These are phyloP conservation scores for Xylariales sp. DNA, from an alignment of 2,329 filamentous ascomycete species.

Conservation along the genomic window DNA sequence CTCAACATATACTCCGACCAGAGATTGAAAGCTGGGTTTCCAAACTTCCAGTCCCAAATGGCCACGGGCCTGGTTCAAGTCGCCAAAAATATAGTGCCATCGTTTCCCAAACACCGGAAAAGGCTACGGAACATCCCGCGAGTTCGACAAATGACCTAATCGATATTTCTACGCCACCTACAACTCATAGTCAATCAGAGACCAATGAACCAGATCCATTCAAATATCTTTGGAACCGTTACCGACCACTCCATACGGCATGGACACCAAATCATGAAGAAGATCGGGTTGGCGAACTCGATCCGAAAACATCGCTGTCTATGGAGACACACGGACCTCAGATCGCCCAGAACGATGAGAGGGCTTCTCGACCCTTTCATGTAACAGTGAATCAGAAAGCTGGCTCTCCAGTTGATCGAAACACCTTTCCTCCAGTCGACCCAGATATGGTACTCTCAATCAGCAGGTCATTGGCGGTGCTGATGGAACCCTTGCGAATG, in stretches of 20 bases:
- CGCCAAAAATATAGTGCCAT: neutral
- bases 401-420: conserved; percentile 3
- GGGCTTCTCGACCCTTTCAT: conserved; percentile 26
- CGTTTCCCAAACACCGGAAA: neutral
- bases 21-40: conserved; percentile 33
- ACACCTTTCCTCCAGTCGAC: conserved; percentile 26
- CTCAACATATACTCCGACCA: conserved; percentile 3
- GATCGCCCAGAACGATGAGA: conserved; percentile 14
- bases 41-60: conserved; percentile 5
- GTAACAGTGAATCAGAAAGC: conserved; percentile 41
- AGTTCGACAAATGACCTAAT: neutral
- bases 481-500: conserved; percentile 31
- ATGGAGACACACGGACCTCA: neutral
- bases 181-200: neutral
- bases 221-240: conserved; percentile 23
- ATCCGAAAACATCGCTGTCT: neutral
- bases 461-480: conserved; percentile 23
- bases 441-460: conserved; percentile 30
- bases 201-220: conserved; percentile 23
- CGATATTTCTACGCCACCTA: neutral
- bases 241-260: neutral
- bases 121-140: neutral
- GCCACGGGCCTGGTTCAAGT: too few species aligned
- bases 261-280: too few species aligned
- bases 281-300: neutral